A percentile compares a stretch with the other conserved stretches of the same genome.
phyloP scores from a whole-genome alignment of 352 stramenopile genomes.

The Pythium angustatum region DNA sequence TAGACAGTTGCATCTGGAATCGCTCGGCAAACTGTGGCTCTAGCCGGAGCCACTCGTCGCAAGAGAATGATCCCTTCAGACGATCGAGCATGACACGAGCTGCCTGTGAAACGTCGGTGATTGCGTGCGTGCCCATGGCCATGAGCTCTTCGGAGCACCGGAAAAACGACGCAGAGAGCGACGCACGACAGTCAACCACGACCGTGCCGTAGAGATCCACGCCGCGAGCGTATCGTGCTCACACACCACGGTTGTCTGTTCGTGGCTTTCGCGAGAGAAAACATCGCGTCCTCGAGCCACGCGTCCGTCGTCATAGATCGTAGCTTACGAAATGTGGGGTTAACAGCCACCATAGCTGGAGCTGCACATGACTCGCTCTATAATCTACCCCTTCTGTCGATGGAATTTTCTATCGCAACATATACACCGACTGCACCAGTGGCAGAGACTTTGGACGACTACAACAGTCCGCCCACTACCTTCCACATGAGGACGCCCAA shows the following conservation, averaged over 20 bases:
- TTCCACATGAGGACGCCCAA: constrained; percentile 74
- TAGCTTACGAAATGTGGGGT: too few species aligned
- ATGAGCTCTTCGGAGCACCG: constrained; percentile 80
- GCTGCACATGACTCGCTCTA: neutral
- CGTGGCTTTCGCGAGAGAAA: constrained; percentile 42
- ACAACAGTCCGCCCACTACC: constrained; percentile 58
- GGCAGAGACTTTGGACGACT: constrained; percentile 67
- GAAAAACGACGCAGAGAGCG: constrained; percentile 64
- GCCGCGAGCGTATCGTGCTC: constrained; percentile 44
- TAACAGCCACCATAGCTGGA: too few species aligned
- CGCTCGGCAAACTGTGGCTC: constrained; percentile 60
- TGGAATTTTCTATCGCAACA: too few species aligned
- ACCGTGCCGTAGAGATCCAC: constrained; percentile 62
- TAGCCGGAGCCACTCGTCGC: constrained; percentile 58
- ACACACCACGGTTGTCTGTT: constrained; percentile 62
- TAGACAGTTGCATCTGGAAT: constrained; percentile 73
- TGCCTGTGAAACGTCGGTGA: constrained; percentile 25
- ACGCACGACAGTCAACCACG: constrained; percentile 48
- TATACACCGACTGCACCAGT: constrained; percentile 35
- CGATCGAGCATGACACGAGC: constrained; percentile 24
- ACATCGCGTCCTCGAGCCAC: constrained; percentile 62
- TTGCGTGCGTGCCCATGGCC: constrained; percentile 58
- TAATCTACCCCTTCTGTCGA: too few species aligned
- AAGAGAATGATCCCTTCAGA: constrained; percentile 34
- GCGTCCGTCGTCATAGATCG: constrained; percentile 29